Base-by-base conservation (phyloP, 257 asterid genomes). In the Primulina eburnea region DNA sequence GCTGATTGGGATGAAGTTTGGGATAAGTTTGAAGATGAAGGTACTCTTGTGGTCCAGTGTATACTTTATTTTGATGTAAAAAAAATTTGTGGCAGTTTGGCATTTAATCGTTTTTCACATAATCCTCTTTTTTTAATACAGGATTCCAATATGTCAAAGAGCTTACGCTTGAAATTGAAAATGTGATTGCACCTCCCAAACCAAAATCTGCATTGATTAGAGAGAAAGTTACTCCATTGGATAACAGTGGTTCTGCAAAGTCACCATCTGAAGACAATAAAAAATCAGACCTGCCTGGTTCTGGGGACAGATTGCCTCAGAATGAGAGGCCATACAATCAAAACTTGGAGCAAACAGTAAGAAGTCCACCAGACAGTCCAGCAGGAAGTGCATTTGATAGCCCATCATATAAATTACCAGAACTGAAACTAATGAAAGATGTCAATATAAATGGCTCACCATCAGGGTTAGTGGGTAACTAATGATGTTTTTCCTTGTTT, bases 1-100 rank as follows among this genome's bases (percentile, higher is more conserved):
- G 98, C 98, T 80, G 99, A 94, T 77, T 94, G 98, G 99, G 93
- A 94, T 76, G 98, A 88, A 81, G 85, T 69, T 62, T 91, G 99
- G 99, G 99, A 91, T 79, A 85, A 84, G 84, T 88, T 94, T 73
- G 98, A 89, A 74, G 94, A 89, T 75, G 96, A 89, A 88, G 99
- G 99, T 94, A 86, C 73, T 61, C 38, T 30, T 71, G 16, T 52
- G 8, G 60, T 16, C 30, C 62, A 50, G 34, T 29, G 20, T 55
- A 35, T 57, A 29, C 10, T 52, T 0, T 64, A 21, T 53, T 14
- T 20, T 59, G 24, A 55, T 67, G 37, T 56, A 70, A 30, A 67
- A 38, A 62, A 14, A 55, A 33, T 52, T 52, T 33, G n/a, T 56
- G 38, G 29, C 16, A 73, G 21, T 43, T 14, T 14, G n/a, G 62